Evolutionary conservation across 495 filamentous ascomycete genomes (phyloP), one percentile per base, ranked within the genome.

Genomic region (Hypoxylon lienhwacheense): DNA sequence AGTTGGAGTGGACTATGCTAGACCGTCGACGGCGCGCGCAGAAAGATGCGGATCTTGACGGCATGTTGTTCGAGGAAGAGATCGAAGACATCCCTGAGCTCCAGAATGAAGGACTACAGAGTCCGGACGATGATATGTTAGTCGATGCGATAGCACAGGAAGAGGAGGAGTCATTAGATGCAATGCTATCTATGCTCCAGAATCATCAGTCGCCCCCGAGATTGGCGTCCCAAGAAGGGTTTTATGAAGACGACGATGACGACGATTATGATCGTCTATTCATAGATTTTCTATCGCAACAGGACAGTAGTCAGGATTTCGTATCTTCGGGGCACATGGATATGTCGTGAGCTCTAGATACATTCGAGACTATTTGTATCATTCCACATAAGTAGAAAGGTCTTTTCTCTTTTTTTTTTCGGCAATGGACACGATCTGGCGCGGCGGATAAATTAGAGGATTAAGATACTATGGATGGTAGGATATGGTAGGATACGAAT

Each of bases 201-300:
- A 14, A 56, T 7, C 29, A 42, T 11, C 59, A 61, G 35, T 59
- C 55, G 3, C 66, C 60, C 11, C 26, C 15, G 10, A 31, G 20
- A 16, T 39, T 62, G 11, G 26, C 46, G 0, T 55, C 61, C 15
- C 35, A 53, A 8, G 28, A 33, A 8, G 20, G 70, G 21, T 79
- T 76, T 29, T 80, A 81, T 32, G 79, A 86, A 51, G 81, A 79
- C 14, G 78, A 82, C 31, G 80, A 81, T 32, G 79, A 86, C 52
- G 81, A 79, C 14, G 78, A 82, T 32, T 80, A 81, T 60, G 78
- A 80, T 53, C 70, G 70, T 61, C 68, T 82, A 20, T 81, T 80
- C 47, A 74, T 71, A 34, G 59, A 65, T 12, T 46, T 65, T 6
- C n/a, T 67, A 65, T 66, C 69, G 49, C 55, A 70, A 56, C 47